Evolutionary conservation across 2,329 filamentous ascomycete genomes (phyloP).

Genomic region (Pseudocercospora pini-densiflorae): DNA sequence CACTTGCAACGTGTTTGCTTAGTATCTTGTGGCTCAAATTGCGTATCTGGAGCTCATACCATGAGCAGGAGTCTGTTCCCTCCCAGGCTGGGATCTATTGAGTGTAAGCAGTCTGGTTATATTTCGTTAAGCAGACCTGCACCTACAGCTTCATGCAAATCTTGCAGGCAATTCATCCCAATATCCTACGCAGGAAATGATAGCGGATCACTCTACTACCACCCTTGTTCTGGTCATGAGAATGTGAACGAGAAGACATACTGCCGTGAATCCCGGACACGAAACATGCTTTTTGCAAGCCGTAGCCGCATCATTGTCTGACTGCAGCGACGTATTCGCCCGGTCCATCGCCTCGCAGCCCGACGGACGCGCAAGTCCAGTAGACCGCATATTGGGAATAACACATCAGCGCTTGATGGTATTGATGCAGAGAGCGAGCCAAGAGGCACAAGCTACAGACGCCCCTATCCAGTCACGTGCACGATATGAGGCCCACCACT

Average conservation of each 20-base stretch:
- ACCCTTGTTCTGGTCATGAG: background rate
- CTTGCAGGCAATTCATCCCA: no score
- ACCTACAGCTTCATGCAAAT: background rate
- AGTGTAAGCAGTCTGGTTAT: background rate
- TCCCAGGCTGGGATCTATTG: background rate
- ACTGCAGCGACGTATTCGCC: background rate
- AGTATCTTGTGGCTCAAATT: no score
- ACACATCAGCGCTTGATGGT: no score
- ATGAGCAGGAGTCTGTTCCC: background rate
- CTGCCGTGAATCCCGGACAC: background rate
- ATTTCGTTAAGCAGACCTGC: background rate
- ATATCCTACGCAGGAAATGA: no score
- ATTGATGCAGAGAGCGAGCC: no score
- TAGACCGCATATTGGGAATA: no score
- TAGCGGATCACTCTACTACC: no score
- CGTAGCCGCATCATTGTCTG: background rate
- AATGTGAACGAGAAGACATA: background rate
- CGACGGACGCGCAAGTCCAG: no score
- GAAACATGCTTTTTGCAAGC: background rate
- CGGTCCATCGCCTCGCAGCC: no score
- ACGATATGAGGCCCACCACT: no score
- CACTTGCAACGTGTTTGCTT: background rate
- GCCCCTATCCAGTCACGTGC: no score
- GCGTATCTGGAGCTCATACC: background rate
- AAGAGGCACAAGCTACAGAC: no score